These are phyloP conservation scores for Colletotrichum musicola DNA, from an alignment of 2,329 filamentous ascomycete species.

Conservation along the genomic window DNA sequence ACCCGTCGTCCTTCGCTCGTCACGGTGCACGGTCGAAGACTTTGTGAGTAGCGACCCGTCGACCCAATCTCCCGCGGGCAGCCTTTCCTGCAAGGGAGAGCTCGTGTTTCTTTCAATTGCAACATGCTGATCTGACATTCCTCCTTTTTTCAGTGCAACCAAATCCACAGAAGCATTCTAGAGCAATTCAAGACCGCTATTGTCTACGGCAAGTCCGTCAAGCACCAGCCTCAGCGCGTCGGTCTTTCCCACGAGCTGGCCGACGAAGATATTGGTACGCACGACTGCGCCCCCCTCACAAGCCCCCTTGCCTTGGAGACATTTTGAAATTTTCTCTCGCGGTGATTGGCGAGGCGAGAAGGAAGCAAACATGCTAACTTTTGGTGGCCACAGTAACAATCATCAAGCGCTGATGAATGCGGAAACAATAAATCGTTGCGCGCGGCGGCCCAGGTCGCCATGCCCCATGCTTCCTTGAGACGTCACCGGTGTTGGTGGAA, in stretches of 20 bases:
- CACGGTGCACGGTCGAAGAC: constrained; percentile 91
- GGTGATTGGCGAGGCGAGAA: not conserved
- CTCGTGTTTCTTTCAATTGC: not conserved
- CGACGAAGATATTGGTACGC: constrained; percentile 93
- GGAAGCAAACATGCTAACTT: constrained; percentile 43
- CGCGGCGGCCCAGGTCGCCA: constrained; percentile 20
- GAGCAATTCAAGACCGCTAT: constrained; percentile 96
- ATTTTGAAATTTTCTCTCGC: not conserved
- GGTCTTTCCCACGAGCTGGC: constrained; percentile 90
- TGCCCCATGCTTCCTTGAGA: constrained; percentile 15
- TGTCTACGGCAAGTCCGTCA: constrained; percentile 97
- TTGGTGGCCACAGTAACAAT: constrained; percentile 59
- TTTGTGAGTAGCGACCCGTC: constrained; percentile 77
- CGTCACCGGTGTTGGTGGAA: constrained; percentile 14
- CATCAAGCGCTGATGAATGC: constrained; percentile 71
- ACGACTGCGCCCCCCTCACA: constrained; percentile 50
- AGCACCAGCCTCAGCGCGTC: constrained; percentile 97
- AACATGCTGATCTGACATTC: not conserved
- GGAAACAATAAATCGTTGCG: constrained; percentile 14
- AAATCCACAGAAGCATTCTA: constrained; percentile 95
- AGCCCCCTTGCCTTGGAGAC: not conserved
- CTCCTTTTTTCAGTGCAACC: constrained; percentile 78
- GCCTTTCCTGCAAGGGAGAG: constrained; percentile 6
- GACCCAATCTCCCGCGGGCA: constrained; percentile 2
- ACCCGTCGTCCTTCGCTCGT: constrained; percentile 88